These are phyloP conservation scores for Syncephalastrum sp. DNA, from an alignment of 371 early-diverging fungal species.

Conservation along the genomic window DNA sequence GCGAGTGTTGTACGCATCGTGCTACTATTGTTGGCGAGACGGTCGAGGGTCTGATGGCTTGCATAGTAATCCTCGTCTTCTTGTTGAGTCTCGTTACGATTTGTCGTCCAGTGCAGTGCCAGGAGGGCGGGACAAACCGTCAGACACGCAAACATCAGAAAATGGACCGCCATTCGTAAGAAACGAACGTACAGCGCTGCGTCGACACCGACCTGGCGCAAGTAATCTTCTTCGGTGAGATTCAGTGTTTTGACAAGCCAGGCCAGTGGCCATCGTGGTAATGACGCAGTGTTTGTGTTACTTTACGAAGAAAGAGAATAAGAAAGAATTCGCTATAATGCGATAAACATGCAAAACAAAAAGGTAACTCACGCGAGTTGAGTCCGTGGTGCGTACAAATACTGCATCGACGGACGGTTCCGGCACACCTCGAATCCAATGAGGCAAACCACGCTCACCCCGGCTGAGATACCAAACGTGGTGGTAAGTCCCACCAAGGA, in stretches of 20 bases:
- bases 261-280: slow-evolving; percentile 46
- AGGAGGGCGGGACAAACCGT: slow-evolving; percentile 50
- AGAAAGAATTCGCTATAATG: slow-evolving; percentile 4
- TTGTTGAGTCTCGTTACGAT: not conserved
- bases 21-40: slow-evolving; percentile 1
- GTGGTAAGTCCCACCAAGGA: slow-evolving; percentile 43
- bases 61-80: slow-evolving; percentile 13
- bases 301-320: slow-evolving; percentile 1
- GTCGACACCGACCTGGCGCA: slow-evolving; percentile 60
- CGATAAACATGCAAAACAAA: not conserved
- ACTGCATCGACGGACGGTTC: slow-evolving; percentile 42
- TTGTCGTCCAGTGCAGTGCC: slow-evolving; percentile 49
- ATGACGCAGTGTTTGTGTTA: slow-evolving; percentile 4
- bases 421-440: slow-evolving; percentile 53
- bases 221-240: slow-evolving; percentile 42
- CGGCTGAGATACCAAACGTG: slow-evolving; percentile 48
- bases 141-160: slow-evolving; percentile 45
- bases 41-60: not conserved
- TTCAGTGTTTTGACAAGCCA: slow-evolving; percentile 42
- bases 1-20: slow-evolving; percentile 16
- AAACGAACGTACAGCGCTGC: slow-evolving; percentile 70
- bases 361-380: slow-evolving; percentile 38
- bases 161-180: slow-evolving; percentile 64
- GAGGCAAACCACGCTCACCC: slow-evolving; percentile 44
- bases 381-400: slow-evolving; percentile 57